Evolutionary conservation across 108 stramenopile genomes (phyloP), one percentile per base, ranked within the genome.

Genomic region (Fragilaria crotonensis): DNA sequence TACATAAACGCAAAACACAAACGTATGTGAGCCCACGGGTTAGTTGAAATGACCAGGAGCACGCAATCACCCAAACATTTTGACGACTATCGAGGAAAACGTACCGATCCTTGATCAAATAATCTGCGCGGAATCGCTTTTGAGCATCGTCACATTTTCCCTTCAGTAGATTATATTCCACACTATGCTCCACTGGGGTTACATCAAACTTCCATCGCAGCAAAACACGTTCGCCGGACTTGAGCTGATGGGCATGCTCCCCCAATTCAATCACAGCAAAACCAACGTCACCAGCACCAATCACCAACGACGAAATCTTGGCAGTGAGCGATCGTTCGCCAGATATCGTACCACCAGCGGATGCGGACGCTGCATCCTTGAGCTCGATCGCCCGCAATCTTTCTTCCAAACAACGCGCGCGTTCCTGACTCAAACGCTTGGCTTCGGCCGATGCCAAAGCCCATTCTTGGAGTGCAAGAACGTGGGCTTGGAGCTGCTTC

Each of bases 191-290:
- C 0, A 56, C 57, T 9, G 83, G 79, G 45, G 85, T 83, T 30
- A 81, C 48, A 68, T 93, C 90, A 62, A 93, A 93, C 48, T 89
- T 84, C 90, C 90, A 93, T 63, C 90, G 75, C 36, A 93, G 56
- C 5, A 87, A 45, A 1, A 89, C 76, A 18, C 77, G 78, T 54
- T 80, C 79, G 31, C 61, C 66, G 53, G 63, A 59, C 5, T 25
- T 9, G 1, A 61, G 33, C 7, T 21, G 19, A 5, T 64, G 59
- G 1, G 63, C 33, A 31, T 73, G 59, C 27, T 80, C 66, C 33
- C 73, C 62, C 19, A 88, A 59, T 30, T 69, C 70, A 32, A 89
- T 49, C 11, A 87, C 32, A 3, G 52, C 26, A 9, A 54, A 54
- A 0, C 80, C 78, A 4, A 73, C 63, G 54, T 80, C 84, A 5